These are phyloP conservation scores for Halophytophthora polymorphica DNA, from an alignment of 352 stramenopile genomes.

Conservation along the genomic window DNA sequence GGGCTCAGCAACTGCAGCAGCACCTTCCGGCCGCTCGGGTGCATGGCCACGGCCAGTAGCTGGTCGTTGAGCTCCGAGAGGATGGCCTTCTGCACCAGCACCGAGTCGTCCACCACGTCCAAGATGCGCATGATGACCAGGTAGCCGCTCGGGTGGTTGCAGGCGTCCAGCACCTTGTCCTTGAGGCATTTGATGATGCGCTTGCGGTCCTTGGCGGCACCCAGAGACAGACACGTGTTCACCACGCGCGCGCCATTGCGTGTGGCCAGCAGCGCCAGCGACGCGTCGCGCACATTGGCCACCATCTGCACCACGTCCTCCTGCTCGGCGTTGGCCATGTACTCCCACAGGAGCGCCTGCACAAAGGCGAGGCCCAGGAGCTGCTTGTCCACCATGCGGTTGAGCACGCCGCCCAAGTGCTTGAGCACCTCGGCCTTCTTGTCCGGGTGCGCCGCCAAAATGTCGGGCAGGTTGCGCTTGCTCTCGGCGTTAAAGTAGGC, in stretches of 20 bases:
- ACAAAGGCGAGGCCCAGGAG: slow-evolving; percentile 86
- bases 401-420: slow-evolving; percentile 63
- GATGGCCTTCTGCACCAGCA: slow-evolving; percentile 89
- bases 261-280: slow-evolving; percentile 83
- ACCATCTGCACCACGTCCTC: slow-evolving; percentile 84
- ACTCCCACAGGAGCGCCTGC: slow-evolving; percentile 89
- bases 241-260: slow-evolving; percentile 84
- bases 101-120: slow-evolving; percentile 89
- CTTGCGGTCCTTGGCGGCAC: slow-evolving; percentile 88
- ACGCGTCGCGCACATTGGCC: slow-evolving; percentile 82
- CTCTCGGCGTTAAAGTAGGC: slow-evolving; percentile 82
- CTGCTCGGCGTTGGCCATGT: slow-evolving; percentile 77
- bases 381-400: slow-evolving; percentile 89
- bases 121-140: slow-evolving; percentile 87
- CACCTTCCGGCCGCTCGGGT: slow-evolving; percentile 74
- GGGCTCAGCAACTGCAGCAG: slow-evolving; percentile 77
- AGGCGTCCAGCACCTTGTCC: slow-evolving; percentile 86
- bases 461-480: slow-evolving; percentile 80
- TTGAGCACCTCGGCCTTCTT: slow-evolving; percentile 80
- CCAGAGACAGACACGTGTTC: slow-evolving; percentile 81
- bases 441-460: slow-evolving; percentile 55
- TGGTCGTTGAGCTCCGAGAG: slow-evolving; percentile 79
- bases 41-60: slow-evolving; percentile 64
- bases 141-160: slow-evolving; percentile 90
- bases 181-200: slow-evolving; percentile 90